These are phyloP conservation scores for Sodiomyces alkalinus DNA, from an alignment of 2,329 filamentous ascomycete genomes.

Conservation along the genomic window DNA sequence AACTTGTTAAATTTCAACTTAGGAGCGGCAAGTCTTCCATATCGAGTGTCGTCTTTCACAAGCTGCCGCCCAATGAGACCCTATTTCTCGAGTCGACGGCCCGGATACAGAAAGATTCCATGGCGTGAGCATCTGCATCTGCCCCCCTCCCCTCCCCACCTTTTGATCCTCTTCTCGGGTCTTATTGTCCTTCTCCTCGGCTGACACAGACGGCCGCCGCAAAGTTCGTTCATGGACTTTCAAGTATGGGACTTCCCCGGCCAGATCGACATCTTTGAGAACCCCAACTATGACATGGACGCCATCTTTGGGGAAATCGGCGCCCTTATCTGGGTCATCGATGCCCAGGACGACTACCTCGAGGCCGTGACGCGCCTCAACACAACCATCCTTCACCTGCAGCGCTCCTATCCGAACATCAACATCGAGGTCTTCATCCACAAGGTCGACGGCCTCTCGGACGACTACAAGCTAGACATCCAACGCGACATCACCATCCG, in stretches of 20 bases:
- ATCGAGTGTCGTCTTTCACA: conserved; percentile 97
- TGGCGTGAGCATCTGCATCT: conserved; percentile 58
- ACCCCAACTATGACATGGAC: conserved; percentile 78
- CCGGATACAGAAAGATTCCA: conserved; percentile 83
- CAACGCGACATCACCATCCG: conserved; percentile 93
- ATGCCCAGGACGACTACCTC: conserved; percentile 94
- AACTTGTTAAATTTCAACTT: conserved; percentile 1
- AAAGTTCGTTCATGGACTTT: conserved; percentile 99
- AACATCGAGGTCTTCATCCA: conserved; percentile 98
- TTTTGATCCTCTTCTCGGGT: conserved; percentile 1
- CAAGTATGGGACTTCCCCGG: conserved; percentile 97
- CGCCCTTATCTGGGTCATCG: conserved; percentile 94
- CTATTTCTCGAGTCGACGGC: conserved; percentile 92
- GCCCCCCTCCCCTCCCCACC: background rate
- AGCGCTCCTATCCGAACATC: conserved; percentile 79
- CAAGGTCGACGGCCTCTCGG: conserved; percentile 94
- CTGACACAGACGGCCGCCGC: too few relatives aligned
- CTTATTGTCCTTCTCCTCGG: too few relatives aligned
- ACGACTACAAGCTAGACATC: conserved; percentile 92
- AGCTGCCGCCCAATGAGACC: conserved; percentile 89
- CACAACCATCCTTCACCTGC: conserved; percentile 74
- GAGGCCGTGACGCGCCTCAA: conserved; percentile 81
- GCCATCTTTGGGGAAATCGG: conserved; percentile 90
- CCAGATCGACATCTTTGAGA: conserved; percentile 78
- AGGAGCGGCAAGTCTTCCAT: conserved; percentile 98